Evolutionary conservation across 352 stramenopile species (phyloP).

Genomic region (Elongisporangium anandrum): DNA sequence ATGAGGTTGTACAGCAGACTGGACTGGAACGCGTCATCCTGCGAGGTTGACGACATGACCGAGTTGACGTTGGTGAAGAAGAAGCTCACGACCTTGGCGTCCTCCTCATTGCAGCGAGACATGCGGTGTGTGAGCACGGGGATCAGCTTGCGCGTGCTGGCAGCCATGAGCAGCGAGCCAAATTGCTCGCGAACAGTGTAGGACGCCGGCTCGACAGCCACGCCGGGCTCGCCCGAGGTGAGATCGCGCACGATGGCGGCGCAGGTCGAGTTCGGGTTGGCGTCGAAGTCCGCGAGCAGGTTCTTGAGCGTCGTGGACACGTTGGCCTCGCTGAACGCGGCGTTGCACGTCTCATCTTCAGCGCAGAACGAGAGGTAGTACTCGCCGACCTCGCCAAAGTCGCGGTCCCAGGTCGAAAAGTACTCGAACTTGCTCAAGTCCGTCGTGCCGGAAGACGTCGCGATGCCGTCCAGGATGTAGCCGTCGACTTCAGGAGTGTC

Average conservation of each 20-base stretch:
- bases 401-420: conserved; percentile 29
- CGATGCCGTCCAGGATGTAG: conserved; percentile 44
- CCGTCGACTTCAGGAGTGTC: conserved; percentile 26
- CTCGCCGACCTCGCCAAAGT: conserved; percentile 32
- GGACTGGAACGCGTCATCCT: conserved; percentile 25
- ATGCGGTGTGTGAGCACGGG: conserved; percentile 30
- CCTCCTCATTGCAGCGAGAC: conserved; percentile 21
- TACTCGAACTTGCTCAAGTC: conserved; percentile 22
- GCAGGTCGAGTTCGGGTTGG: conserved; percentile 20
- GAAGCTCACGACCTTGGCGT: conserved; percentile 18
- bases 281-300: conserved; percentile 18
- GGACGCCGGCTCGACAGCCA: conserved; percentile 11
- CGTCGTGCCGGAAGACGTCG: conserved; percentile 25
- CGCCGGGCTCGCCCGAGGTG: background rate
- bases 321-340: conserved; percentile 9
- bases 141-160: conserved; percentile 21
- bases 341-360: conserved; percentile 11
- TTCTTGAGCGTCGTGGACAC: conserved; percentile 12
- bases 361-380: conserved; percentile 20
- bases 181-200: conserved; percentile 17
- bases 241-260: conserved; percentile 7
- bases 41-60: background rate
- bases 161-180: conserved; percentile 19
- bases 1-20: conserved; percentile 45
- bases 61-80: conserved; percentile 15